Percentiles rank a stretch among this genome's conserved stretches.
Evolutionary conservation across 257 asterid species (phyloP).

Genomic region (Thymus quinquecostatus): DNA sequence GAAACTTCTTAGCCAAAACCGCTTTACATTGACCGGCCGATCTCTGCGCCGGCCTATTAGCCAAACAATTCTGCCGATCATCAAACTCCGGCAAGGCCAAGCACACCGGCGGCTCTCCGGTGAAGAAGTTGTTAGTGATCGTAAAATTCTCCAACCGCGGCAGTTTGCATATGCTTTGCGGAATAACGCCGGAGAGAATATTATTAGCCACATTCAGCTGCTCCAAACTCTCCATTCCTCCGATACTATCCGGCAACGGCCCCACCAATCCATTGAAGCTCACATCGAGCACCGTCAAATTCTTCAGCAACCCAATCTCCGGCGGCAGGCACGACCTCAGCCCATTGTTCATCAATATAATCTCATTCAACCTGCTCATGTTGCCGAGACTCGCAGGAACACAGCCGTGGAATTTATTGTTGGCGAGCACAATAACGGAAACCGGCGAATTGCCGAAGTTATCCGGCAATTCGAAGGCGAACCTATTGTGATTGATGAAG

Average conservation of each 20-base stretch:
- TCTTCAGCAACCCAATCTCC: constrained; percentile 71
- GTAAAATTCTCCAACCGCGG: constrained; percentile 77
- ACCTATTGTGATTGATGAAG: constrained; percentile 78
- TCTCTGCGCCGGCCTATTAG: constrained; percentile 65
- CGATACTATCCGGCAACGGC: constrained; percentile 64
- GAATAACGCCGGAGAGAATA: constrained; percentile 61
- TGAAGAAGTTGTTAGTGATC: constrained; percentile 64
- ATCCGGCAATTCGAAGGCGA: constrained; percentile 76
- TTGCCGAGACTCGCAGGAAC: constrained; percentile 80
- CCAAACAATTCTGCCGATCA: constrained; percentile 71
- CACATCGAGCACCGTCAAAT: constrained; percentile 72
- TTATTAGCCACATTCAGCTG: constrained; percentile 81
- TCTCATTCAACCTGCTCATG: constrained; percentile 74
- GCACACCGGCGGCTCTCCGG: constrained; percentile 77
- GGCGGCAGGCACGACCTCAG: constrained; percentile 80
- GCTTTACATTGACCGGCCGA: constrained; percentile 59
- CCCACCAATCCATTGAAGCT: constrained; percentile 69
- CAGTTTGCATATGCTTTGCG: constrained; percentile 61
- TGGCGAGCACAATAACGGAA: constrained; percentile 78
- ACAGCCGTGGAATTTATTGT: constrained; percentile 81
- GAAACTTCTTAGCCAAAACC: constrained; percentile 56
- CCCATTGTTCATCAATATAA: constrained; percentile 66
- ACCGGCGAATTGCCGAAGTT: constrained; percentile 93
- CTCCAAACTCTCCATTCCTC: constrained; percentile 74
- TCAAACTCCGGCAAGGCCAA: constrained; percentile 60